Base-by-base conservation (phyloP, 257 asterid genomes). In the Cruciata laevipes region DNA sequence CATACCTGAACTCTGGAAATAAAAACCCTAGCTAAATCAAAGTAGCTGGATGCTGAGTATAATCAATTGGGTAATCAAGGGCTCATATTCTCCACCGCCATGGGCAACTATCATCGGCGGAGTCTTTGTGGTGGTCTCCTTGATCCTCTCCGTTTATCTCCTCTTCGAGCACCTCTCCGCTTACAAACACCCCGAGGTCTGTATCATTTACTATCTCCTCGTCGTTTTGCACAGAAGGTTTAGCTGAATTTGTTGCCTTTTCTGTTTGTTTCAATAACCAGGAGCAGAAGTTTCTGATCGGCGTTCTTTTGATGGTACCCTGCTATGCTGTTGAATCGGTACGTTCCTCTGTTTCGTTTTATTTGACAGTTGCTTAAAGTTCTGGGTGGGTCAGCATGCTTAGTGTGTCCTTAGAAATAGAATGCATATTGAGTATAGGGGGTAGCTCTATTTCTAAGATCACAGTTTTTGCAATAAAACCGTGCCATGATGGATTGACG, bases 241-340 rank as follows among this genome's bases (percentile, higher is more conserved):
- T 23, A 14, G 52, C 16, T 21, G 55, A 33, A 53, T 31, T 14
- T 55, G 21, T 4, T 61, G 44, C 14, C 14, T 5, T 53, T 12
- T 37, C 8, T 65, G 66, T 33, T 69, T 68, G 47, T 62, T 58
- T 16, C 67, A 1, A 47, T 47, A 31, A 51, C 83, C 83, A 89
- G 98, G 98, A 92, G 82, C 98, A 92, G 74, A 92, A 89, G 81
- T 92, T 92, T 79, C 74, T 92, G 82, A 92, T 92, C 69, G 97
- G 98, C 52, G 97, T 92, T 71, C 69, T 89, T 68, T 69, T 92
- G 83, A 89, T 92, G 97, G 98, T 92, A 7, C 98, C 98, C 13
- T 89, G 87, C 75, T 92, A 89, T 76, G 86, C 88, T 67, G 83
- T 89, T 80, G 98, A 92, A 85, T 92, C 98, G 11, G 98, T 89